Base-by-base conservation (phyloP, 2,329 filamentous ascomycete species). In the Alternaria sp. region DNA sequence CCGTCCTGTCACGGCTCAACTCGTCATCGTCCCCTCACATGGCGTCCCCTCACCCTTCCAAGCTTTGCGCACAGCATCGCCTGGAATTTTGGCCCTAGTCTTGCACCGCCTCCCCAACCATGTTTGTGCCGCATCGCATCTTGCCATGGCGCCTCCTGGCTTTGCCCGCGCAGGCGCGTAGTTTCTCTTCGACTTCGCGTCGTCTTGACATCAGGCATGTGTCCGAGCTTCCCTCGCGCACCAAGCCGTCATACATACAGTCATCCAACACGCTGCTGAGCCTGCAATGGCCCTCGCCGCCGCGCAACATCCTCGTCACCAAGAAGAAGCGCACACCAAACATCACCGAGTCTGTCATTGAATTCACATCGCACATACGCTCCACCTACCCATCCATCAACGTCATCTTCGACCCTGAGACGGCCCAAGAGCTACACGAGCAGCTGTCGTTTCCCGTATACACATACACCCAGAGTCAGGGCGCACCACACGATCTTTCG, bases 331-430 rank as follows among this genome's bases (percentile, higher is more conserved):
- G 85, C 65, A 85, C 86, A 3, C 80, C 83, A 3, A 78, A 79
- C 28, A 85, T 89, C 53, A 87, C 85, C 28, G 77, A 82, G 14
- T 85, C 86, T 3, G 76, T 89, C 38, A 73, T 88, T 60, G 86
- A 88, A 69, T 88, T 88, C 71, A 83, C 83, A 44, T 83, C 84
- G 74, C 91, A 98, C 78, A 86, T 97, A 60, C 87, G 89, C 68
- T 85, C 84, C 63, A 92, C 92, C 60, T 97, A 98, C 78, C 90
- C 93, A 1, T 87, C 87, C 54, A 87, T 94, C 64, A 91, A 92
- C 71, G 84, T 98, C 50, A 87, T 98, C 11, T 89, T 98, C 68
- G 95, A 98, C 79, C 89, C 86, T 3, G 85, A 88, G 50, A 88
- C 93, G 16, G 93, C 94, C 3, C 77, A 85, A 6, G 85, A 89